phyloP scores from a whole-genome alignment of 805 yeast species.

The Diddensiella caesifluorescens region DNA sequence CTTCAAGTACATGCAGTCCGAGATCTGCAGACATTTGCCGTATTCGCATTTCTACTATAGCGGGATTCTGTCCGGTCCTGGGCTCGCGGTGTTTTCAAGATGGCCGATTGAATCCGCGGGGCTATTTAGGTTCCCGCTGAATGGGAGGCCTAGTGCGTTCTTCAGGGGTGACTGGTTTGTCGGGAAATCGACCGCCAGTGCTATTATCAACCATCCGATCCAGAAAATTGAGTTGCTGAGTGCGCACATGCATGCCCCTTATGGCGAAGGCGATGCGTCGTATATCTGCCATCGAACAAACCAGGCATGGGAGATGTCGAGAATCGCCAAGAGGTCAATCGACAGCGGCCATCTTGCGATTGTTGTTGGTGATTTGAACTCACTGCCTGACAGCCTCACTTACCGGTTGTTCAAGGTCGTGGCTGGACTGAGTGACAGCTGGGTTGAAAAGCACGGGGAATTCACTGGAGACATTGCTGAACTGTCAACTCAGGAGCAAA shows the following conservation, averaged over 20 bases:
- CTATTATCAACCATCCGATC: slow-evolving; percentile 51
- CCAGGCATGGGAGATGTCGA: slow-evolving; percentile 94
- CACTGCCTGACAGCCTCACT: slow-evolving; percentile 81
- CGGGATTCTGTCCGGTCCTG: slow-evolving; percentile 91
- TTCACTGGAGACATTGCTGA: slow-evolving; percentile 38
- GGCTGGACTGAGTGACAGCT: slow-evolving; percentile 70
- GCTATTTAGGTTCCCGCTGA: slow-evolving; percentile 79
- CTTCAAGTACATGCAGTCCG: slow-evolving; percentile 56
- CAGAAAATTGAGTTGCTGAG: slow-evolving; percentile 69
- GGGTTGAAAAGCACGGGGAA: slow-evolving; percentile 64
- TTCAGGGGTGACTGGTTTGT: slow-evolving; percentile 97
- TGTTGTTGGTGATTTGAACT: slow-evolving; percentile 90
- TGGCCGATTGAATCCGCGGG: slow-evolving; percentile 78
- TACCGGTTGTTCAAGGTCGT: slow-evolving; percentile 64
- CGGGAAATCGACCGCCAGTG: slow-evolving; percentile 81
- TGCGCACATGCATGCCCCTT: slow-evolving; percentile 98
- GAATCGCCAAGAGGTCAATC: slow-evolving; percentile 53
- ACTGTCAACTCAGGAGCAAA: slow-evolving; percentile 56
- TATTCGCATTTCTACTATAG: slow-evolving; percentile 66
- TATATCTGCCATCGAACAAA: slow-evolving; percentile 86
- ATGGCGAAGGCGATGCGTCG: slow-evolving; percentile 82
- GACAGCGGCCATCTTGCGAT: slow-evolving; percentile 79
- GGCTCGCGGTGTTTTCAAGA: slow-evolving; percentile 76
- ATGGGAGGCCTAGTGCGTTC: slow-evolving; percentile 91
- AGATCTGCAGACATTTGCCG: slow-evolving; percentile 48